phyloP scores from a whole-genome alignment of 805 yeast species.

The Metschnikowia lochheadii region DNA sequence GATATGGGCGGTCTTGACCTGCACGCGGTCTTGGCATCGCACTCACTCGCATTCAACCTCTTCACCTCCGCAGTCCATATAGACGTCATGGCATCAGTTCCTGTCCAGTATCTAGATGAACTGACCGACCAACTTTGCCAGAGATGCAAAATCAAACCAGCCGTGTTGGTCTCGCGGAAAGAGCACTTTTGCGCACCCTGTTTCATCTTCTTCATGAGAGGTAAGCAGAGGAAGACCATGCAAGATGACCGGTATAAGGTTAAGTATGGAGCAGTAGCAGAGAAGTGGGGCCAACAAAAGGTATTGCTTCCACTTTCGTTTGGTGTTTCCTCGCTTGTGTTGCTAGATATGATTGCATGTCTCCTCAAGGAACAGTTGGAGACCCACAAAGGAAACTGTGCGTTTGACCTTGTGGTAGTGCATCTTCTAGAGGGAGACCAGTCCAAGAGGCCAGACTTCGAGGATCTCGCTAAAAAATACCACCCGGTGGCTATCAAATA shows the following conservation, averaged over 20 bases:
- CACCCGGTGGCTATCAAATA: constrained; percentile 28
- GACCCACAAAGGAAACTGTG: constrained; percentile 63
- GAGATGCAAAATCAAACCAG: constrained; percentile 45
- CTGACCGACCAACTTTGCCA: constrained; percentile 29
- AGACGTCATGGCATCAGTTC: constrained; percentile 12
- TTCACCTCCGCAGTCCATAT: background rate
- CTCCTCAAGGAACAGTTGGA: constrained; percentile 57
- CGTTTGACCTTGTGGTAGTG: constrained; percentile 57
- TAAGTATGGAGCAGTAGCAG: constrained; percentile 47
- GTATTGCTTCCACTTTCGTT: constrained; percentile 61
- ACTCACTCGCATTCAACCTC: constrained; percentile 6
- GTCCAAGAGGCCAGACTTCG: constrained; percentile 13
- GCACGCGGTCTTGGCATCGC: constrained; percentile 4
- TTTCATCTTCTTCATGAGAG: constrained; percentile 65
- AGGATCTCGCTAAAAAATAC: constrained; percentile 17
- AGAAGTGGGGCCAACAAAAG: constrained; percentile 32
- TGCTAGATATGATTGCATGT: constrained; percentile 62
- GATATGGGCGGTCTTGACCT: background rate
- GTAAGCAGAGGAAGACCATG: constrained; percentile 81
- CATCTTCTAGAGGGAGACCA: constrained; percentile 38
- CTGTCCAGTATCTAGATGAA: constrained; percentile 14
- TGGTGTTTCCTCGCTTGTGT: constrained; percentile 63
- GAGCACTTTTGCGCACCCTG: constrained; percentile 66
- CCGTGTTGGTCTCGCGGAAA: constrained; percentile 51
- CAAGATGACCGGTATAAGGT: constrained; percentile 68